Base-by-base conservation (phyloP, 768 basidiomycete species). In the Hirschioporus abietinus region DNA sequence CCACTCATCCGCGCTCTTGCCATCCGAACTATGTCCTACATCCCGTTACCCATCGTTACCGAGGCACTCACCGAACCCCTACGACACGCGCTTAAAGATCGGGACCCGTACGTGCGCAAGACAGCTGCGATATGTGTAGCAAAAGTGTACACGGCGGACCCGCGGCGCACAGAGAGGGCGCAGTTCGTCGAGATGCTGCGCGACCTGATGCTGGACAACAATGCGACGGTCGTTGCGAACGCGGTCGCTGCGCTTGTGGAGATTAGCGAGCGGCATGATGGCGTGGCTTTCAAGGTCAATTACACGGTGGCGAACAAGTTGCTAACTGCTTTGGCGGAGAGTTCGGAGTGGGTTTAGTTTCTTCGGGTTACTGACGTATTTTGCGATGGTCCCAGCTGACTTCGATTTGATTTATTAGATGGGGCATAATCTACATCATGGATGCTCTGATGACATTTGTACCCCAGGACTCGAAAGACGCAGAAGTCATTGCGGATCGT, bases 1-100 rank as follows among this genome's bases (percentile, higher is more conserved):
- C 96, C 97, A 12, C 88, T 99, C 62, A 95, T 99, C 66, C 92
- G 97, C 36, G 97, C 96, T 18, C 83, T 99, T 60, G 95, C 97
- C 23, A 96, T 99, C 72, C 92, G 97, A 58, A 99, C 97, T 15
- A 99, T 99, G 96, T 96, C 97, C 7, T 98, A 97, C 74, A 99
- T 99, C 72, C 94, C 95, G 36, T 90, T 97, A 25, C 91, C 95
- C 9, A 82, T 88, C 63, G 93, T 98, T 68, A 89, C 90, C 15
- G 90, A 93, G 66, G 86, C 92, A 0, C 83, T 99, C 42, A 81
- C 88, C 58, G 97, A 99, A 66, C 96, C 95, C 64, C 81, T 99
- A 34, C 87, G 94, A 68, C 95, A 97, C 76, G 92, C 91, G 69
- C 82, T 99, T 58, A 92, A 94, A 73, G 97, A 99, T 76, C 84